Base-by-base conservation (phyloP, 441 rosid genomes). In the Metrosideros polymorpha region DNA sequence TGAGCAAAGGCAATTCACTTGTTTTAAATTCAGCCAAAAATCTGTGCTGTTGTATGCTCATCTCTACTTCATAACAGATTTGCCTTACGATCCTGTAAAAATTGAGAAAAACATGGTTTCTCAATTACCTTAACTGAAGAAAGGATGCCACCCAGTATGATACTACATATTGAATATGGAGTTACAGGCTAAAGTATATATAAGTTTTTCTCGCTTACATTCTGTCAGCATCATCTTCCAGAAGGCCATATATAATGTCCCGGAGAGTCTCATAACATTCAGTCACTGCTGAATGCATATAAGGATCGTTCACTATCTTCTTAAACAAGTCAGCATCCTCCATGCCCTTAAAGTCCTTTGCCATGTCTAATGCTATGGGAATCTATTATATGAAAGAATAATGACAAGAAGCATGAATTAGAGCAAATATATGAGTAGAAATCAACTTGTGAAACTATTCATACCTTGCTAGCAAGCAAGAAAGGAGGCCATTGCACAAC, bases 331-430 rank as follows among this genome's bases (percentile, higher is more conserved):
- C 97, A 8, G 76, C 92, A 56, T 95, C 99, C 54, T 93, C 97
- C 89, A 91, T 93, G 83, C 94, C 96, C 89, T 90, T 96, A 90
- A 95, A 96, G 91, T 98, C 99, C 91, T 96, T 98, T 88, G 99
- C 99, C 98, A 95, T 96, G 94, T 97, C 99, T 90, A 98, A 89
- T 86, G 99, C 99, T 89, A 97, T 97, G 51, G 98, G 99, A 91
- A 98, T 96, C 99, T 98, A 87, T 85, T 88, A 88, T 84, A 75
- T 79, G 24, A 47, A 86, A 86, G 6, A 86, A 57, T 29, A 57
- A 9, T n/a, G 71, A 32, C 49, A 29, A 47, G 25, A 17, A 86
- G 35, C 54, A 86, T 87, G 51, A 86, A 86, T 19, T 85, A 84
- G 90, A 86, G 88, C 56, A 87, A 84, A 82, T 59, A 71, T 76